Conservation (phyloP, 2,329 filamentous ascomycete species). For the Colletotrichum truncatum region DNA sequence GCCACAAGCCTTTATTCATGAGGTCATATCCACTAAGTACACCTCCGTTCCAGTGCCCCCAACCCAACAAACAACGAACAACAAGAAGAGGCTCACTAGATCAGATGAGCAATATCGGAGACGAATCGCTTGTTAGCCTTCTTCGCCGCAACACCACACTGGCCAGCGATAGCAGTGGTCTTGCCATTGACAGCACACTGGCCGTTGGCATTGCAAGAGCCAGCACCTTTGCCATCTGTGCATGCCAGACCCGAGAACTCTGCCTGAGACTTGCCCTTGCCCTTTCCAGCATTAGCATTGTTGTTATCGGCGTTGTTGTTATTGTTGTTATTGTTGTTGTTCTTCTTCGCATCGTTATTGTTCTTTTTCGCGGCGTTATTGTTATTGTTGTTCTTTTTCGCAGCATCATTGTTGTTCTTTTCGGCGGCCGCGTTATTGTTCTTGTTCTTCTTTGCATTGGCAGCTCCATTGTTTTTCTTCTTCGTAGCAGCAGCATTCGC, state of each 20-base stretch:
- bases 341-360: neutral
- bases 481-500: neutral
- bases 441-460: neutral
- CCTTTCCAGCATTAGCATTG: conserved; percentile 2
- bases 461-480: neutral
- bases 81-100: neutral
- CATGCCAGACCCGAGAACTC: conserved; percentile 20
- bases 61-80: neutral
- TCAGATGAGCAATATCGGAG: neutral
- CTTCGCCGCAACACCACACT: conserved; percentile 19
- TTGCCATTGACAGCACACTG: conserved; percentile 24
- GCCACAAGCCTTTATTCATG: conserved; percentile 1
- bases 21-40: conserved; percentile 1
- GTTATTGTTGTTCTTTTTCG: neutral
- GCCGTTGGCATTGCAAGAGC: conserved; percentile 15
- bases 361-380: neutral
- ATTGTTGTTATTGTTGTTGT: neutral
- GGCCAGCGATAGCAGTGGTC: conserved; percentile 18
- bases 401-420: neutral
- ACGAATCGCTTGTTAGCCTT: conserved; percentile 13
- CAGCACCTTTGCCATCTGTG: conserved; percentile 24
- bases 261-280: conserved; percentile 6
- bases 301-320: neutral
- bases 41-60: neutral
- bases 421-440: neutral